Percentiles rank a stretch among this genome's conserved stretches.
These are phyloP conservation scores for Clitopilus passeckerianus DNA, from an alignment of 768 basidiomycete species.

Conservation along the genomic window DNA sequence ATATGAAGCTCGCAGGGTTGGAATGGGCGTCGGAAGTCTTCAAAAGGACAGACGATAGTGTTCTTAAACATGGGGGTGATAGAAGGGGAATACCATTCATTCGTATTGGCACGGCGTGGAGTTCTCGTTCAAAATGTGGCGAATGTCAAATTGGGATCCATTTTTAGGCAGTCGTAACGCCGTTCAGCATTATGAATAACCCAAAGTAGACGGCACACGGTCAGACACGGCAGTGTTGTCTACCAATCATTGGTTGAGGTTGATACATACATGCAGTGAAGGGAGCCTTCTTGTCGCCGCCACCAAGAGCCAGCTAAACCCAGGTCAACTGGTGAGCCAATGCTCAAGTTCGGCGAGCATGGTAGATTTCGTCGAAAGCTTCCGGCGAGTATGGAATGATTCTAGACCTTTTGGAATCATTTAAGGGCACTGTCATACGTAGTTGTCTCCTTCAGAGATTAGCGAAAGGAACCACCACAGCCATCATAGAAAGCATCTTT, in stretches of 20 bases:
- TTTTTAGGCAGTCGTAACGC: too few relatives aligned
- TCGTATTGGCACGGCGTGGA: neutral
- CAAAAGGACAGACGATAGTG: neutral
- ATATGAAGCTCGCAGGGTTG: neutral
- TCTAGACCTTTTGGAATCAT: neutral
- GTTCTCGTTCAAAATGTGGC: neutral
- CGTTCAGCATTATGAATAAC: too few relatives aligned
- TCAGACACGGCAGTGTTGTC: neutral
- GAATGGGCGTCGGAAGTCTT: neutral
- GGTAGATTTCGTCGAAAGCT: neutral
- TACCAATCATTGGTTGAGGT: neutral
- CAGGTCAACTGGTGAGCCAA: neutral
- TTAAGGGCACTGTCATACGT: too few relatives aligned
- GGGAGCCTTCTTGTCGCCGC: neutral
- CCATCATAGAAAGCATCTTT: neutral
- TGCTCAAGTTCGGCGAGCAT: neutral
- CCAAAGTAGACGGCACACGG: neutral
- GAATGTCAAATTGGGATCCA: neutral
- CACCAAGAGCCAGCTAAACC: neutral
- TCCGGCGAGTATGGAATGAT: neutral
- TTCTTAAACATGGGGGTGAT: neutral
- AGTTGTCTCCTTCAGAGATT: too few relatives aligned
- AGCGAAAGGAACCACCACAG: too few relatives aligned
- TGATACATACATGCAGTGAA: neutral
- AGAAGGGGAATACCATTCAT: neutral